Evolutionary conservation across 176 grass and related monocot species (phyloP), one percentile per base, ranked within the genome.

Genomic region (Guadua angustifolia): DNA sequence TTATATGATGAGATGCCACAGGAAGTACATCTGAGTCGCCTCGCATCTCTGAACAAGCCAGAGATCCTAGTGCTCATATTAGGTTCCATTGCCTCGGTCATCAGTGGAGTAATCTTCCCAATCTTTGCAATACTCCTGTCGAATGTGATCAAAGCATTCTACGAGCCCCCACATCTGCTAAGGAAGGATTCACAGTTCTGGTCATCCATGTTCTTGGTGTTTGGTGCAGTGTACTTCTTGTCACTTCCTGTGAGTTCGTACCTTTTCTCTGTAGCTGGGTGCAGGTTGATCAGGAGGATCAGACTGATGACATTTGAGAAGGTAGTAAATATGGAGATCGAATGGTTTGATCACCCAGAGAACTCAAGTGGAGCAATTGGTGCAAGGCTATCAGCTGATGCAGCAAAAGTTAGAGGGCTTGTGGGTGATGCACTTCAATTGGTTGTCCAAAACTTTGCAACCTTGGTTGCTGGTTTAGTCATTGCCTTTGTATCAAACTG

Each of bases 241-340:
- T 90, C 89, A 74, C 77, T 92, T 29, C 94, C 94, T 40, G 79
- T 86, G 68, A 90, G 91, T 85, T 92, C 91, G 7, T 97, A 94
- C 89, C 89, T 97, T 85, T 97, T 94, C 64, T 90, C 89, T 52
- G 21, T 97, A 71, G 94, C 94, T 39, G 94, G 94, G 26, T 94
- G 87, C 40, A 94, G 90, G 59, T 79, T 97, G 60, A 92, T 97
- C 73, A 92, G 66, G 78, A 94, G 94, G 86, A 97, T 97, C 59
- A 92, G 94, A 69, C 66, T 94, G 77, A 94, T 94, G 94, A 94
- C 94, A 90, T 97, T 97, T 88, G 87, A 94, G 80, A 94, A 97
- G 83, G 89, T 92, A 66, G 91, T 97, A 63, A 88, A 94, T 52
- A 97, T 91, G 94, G 94, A 97, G 73, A 84, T 97, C 8, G 90